Evolutionary conservation across 345 rosid genomes (phyloP), one percentile per base, ranked within the genome.

Genomic region (Sisymbrium irio): DNA sequence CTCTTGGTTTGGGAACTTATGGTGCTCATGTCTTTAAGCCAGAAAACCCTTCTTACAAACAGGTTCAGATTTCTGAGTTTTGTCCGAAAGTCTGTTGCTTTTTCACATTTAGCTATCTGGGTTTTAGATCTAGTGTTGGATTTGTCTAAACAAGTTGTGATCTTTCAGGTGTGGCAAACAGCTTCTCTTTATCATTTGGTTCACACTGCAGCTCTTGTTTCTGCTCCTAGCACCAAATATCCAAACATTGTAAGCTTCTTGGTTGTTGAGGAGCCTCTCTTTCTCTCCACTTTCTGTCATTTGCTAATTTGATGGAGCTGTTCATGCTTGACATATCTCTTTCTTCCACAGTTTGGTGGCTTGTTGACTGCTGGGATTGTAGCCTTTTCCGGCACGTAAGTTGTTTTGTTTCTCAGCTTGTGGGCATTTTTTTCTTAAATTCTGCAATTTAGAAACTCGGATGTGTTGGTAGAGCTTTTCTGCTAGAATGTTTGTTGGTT

Each of bases 141-240:
- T n/a, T 41, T 33, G 5, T 35, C 17, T 53, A 5, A 45, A 14
- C 57, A 44, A 51, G 50, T 37, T 30, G 1, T 64, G 69, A 10
- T 27, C 9, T 10, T 25, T 57, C 62, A 89, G 97, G 96, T 90
- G n/a, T 92, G 97, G 99, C 90, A 92, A 40, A 92, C 90, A 3
- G 98, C 98, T 42, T 92, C 99, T 19, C 79, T 90, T 46, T 95
- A 92, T 81, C 98, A 95, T 84, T 76, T 92, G 85, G 87, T 87
- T 61, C 99, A 95, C 78, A 95, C 96, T 14, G 94, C 94, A 18
- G 96, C 98, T 57, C 85, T 95, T 55, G 70, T 90, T 75, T 82
- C 91, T 77, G 92, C 96, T 47, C 99, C 98, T 22, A 41, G 65
- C 70, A 85, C 94, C 46, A 95, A 84, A 73, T 61, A 65, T 57